Base-by-base conservation (phyloP, 495 filamentous ascomycete genomes). In the Talaromyces thailandensis region DNA sequence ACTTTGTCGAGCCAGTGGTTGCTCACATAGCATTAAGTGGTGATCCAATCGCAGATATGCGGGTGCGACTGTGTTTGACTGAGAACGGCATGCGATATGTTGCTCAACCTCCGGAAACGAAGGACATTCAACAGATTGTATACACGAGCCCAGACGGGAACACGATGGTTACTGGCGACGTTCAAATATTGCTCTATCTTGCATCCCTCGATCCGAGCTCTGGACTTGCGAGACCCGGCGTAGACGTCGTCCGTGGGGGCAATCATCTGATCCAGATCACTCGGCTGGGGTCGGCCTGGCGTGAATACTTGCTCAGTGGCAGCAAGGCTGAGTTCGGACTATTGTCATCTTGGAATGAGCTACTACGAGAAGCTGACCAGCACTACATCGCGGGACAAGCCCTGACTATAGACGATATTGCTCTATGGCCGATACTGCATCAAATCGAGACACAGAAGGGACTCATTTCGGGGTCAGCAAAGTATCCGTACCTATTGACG, bases 401-500 rank as follows among this genome's bases (percentile, higher is more conserved):
- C 1, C 78, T 87, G 16, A 79, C 81, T 2, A 76, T 90, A 16
- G 88, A 85, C 9, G 90, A 93, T 69, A 91, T 84, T 66, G 83
- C 84, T 0, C 74, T 90, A 9, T 92, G 86, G 86, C 89, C 90
- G 0, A 79, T 90, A 9, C 71, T 93, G 45, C 70, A 86, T 56
- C 80, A 86, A 29, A 80, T 90, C 9, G 73, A 83, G 8, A 67
- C 68, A 6, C 63, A 64, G 12, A 71, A 56, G 51, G 70, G 68
- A 57, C 57, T 64, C 48, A 61, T 75, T 62, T 65, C 67, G 40
- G 64, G 64, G 67, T 61, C 59, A 32, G 64, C 64, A 21, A 66
- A 59, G 4, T 79, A 80, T 53, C 71, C 72, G 23, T 76, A 73
- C n/a, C 59, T 88, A n/a, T 64, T 65, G n/a, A 73, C 69, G 35